Percentiles rank a stretch among this genome's conserved stretches.
Evolutionary conservation across 345 rosid genomes (phyloP).

Genomic region (Camelina sativa): DNA sequence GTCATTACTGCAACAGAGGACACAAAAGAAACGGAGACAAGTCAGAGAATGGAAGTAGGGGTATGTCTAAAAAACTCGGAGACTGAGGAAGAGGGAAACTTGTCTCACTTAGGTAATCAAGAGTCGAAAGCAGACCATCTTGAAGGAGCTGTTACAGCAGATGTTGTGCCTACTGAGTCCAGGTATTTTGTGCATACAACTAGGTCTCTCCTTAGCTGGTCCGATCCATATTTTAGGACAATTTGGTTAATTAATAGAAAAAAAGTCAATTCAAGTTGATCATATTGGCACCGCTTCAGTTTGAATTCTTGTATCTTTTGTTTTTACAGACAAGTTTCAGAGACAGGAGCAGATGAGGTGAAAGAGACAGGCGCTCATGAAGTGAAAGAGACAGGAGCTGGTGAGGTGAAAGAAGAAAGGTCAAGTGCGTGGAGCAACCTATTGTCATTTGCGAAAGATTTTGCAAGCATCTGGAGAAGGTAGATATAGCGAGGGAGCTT

Average conservation of each 20-base stretch:
- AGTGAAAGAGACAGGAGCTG: neutral
- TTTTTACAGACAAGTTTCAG: constrained; percentile 33
- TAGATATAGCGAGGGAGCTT: constrained; percentile 24
- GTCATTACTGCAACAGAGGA: constrained; percentile 1
- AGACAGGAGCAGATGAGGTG: neutral
- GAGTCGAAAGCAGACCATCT: constrained; percentile 27
- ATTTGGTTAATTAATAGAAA: neutral
- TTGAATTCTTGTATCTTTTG: constrained; percentile 11
- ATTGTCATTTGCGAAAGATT: constrained; percentile 35
- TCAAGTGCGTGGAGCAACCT: constrained; percentile 43
- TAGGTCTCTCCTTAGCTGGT: constrained; percentile 16
- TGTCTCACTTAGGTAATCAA: constrained; percentile 24
- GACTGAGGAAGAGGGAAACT: constrained; percentile 2
- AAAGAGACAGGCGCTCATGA: neutral
- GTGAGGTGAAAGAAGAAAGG: neutral
- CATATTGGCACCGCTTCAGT: neutral
- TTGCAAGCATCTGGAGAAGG: constrained; percentile 34
- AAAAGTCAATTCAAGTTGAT: constrained; percentile 15
- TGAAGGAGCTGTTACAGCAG: constrained; percentile 26
- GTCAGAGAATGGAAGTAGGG: neutral
- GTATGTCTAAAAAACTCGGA: constrained; percentile 5
- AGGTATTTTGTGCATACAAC: constrained; percentile 32
- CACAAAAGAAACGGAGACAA: neutral
- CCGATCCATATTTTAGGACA: neutral
- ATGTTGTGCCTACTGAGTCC: constrained; percentile 30